Evolutionary conservation across 2,329 filamentous ascomycete species (phyloP).

Genomic region (Fusarium veterinarium): DNA sequence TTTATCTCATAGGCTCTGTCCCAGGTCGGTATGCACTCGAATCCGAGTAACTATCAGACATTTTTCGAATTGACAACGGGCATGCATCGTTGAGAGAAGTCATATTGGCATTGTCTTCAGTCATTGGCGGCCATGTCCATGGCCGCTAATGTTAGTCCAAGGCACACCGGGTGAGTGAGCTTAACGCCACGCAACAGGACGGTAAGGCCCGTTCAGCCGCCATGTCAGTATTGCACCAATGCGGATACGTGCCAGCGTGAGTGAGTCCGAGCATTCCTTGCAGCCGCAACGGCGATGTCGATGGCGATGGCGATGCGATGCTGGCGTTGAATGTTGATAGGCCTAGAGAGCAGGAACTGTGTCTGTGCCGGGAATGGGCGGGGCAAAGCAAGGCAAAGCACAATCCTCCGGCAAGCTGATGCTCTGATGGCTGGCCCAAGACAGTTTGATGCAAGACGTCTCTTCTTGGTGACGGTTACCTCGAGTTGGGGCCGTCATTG

Average conservation of each 20-base stretch:
- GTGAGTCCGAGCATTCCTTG: conserved; percentile 1
- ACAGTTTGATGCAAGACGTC: conserved; percentile 4
- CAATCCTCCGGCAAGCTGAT: neutral
- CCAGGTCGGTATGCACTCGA: neutral
- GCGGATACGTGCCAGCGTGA: neutral
- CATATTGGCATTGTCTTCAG: neutral
- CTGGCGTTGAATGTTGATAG: conserved; percentile 5
- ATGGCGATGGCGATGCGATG: neutral
- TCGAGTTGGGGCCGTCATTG: neutral
- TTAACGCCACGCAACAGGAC: conserved; percentile 23
- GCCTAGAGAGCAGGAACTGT: conserved; percentile 11
- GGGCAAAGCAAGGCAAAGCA: neutral
- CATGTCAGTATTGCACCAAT: neutral
- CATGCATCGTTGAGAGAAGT: neutral
- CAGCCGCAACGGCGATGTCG: conserved; percentile 14
- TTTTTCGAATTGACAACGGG: neutral
- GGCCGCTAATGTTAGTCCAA: conserved; percentile 6
- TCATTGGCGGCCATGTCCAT: neutral
- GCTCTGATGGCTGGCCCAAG: conserved; percentile 5
- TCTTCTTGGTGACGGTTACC: neutral
- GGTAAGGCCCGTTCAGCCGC: conserved; percentile 23
- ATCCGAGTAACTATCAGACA: neutral
- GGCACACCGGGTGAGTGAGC: conserved; percentile 6
- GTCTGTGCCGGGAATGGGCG: conserved; percentile 7
- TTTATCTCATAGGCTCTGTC: neutral